Evolutionary conservation across 2,329 filamentous ascomycete species (phyloP).

Genomic region (Corynespora cassiicola): DNA sequence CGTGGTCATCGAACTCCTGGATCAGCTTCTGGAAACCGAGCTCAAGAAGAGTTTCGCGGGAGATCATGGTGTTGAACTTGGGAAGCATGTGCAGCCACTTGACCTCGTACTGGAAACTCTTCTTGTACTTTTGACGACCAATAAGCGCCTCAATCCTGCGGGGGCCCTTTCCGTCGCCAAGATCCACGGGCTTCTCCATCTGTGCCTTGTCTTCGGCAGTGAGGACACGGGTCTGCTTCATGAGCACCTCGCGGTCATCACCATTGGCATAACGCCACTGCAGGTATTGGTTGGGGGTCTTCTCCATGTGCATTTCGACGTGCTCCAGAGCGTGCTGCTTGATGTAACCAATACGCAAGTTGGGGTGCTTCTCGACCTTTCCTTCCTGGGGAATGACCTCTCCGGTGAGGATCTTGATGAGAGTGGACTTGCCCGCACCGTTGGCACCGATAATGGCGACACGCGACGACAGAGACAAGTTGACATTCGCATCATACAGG

Average conservation of each 20-base stretch:
- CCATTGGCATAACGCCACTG: slow-evolving; percentile 98
- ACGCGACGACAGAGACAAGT: slow-evolving; percentile 86
- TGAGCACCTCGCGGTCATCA: slow-evolving; percentile 93
- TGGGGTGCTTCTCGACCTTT: slow-evolving; percentile 97
- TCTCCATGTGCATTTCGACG: slow-evolving; percentile 99
- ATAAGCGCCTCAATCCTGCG: slow-evolving; percentile 87
- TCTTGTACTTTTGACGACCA: slow-evolving; percentile 98
- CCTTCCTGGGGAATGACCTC: slow-evolving; percentile 84
- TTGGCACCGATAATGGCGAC: slow-evolving; percentile 97
- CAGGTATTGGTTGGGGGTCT: slow-evolving; percentile 98
- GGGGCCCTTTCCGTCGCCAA: slow-evolving; percentile 80
- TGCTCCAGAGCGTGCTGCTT: slow-evolving; percentile 99
- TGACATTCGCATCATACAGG: slow-evolving; percentile 85
- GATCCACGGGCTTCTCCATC: slow-evolving; percentile 88
- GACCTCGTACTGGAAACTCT: slow-evolving; percentile 97
- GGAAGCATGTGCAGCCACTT: slow-evolving; percentile 91
- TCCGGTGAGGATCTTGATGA: slow-evolving; percentile 96
- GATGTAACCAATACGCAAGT: slow-evolving; percentile 98
- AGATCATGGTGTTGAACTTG: slow-evolving; percentile 92
- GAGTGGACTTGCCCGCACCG: slow-evolving; percentile 95
- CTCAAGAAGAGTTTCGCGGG: slow-evolving; percentile 86
- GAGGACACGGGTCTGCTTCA: slow-evolving; percentile 95
- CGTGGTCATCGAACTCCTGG: slow-evolving; percentile 98
- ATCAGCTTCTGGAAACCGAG: slow-evolving; percentile 91
- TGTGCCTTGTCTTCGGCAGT: slow-evolving; percentile 85